Conservation (phyloP, 352 stramenopile species). For the Peronospora destructor region DNA sequence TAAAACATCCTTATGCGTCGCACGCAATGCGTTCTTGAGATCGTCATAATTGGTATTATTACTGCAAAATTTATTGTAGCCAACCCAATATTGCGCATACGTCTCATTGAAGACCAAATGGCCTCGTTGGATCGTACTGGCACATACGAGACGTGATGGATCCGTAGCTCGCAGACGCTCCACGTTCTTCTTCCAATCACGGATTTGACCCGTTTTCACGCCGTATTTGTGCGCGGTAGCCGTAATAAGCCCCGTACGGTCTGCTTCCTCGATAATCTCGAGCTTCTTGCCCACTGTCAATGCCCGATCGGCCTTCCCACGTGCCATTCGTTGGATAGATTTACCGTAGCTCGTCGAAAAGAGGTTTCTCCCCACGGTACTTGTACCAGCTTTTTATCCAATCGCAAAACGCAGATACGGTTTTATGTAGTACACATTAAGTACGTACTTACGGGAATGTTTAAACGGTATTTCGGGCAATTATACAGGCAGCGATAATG, state of each 20-base stretch:
- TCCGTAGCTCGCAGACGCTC: slow-evolving; percentile 69
- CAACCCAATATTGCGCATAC: slow-evolving; percentile 85
- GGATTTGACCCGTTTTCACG: slow-evolving; percentile 82
- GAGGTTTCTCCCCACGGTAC: slow-evolving; percentile 32
- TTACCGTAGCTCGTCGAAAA: slow-evolving; percentile 10
- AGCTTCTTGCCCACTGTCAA: slow-evolving; percentile 86
- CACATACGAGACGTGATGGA: slow-evolving; percentile 70
- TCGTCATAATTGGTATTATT: slow-evolving; percentile 62
- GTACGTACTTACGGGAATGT: background rate
- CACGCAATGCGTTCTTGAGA: slow-evolving; percentile 58
- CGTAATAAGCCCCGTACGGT: slow-evolving; percentile 69
- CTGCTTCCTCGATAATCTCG: slow-evolving; percentile 82
- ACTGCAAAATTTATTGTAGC: slow-evolving; percentile 85
- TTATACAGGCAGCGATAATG: slow-evolving; percentile 1
- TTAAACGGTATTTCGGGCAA: background rate
- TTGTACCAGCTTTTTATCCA: background rate
- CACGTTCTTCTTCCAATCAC: slow-evolving; percentile 86
- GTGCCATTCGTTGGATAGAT: slow-evolving; percentile 42
- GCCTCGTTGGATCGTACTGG: slow-evolving; percentile 73
- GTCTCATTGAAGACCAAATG: slow-evolving; percentile 85
- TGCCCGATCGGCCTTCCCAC: slow-evolving; percentile 69
- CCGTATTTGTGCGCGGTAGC: slow-evolving; percentile 80
- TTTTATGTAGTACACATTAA: slow-evolving; percentile 2
- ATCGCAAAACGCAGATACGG: background rate
- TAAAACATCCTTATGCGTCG: slow-evolving; percentile 65